Base-by-base conservation (phyloP, 2,329 filamentous ascomycete genomes). In the Fusarium piperis region DNA sequence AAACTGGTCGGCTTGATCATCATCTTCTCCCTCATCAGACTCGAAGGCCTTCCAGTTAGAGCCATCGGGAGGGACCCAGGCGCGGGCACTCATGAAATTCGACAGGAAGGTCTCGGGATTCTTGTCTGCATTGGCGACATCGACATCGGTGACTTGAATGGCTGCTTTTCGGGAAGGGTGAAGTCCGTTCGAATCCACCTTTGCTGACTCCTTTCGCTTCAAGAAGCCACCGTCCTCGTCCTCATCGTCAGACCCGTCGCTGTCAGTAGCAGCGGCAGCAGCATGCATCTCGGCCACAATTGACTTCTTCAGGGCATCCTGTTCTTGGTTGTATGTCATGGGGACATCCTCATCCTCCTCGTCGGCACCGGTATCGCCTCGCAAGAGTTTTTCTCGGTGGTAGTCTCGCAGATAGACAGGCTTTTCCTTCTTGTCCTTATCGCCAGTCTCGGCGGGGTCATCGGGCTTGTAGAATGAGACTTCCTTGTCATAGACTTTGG, bases 41-140 rank as follows among this genome's bases (percentile, higher is more conserved):
- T 98, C 94, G 64, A 99, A 93, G 1, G 95, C 93, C 75, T 95
- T 87, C 82, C 93, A 94, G 44, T 88, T 88, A 23, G 89, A 86
- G 44, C 85, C 86, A 59, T 89, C 89, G 11, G 88, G 88, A 0
- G 93, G 90, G 8, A 95, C 88, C 96, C 96, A 99, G 16, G 95
- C 95, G 65, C 95, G 91, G 9, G 95, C 89, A n/a, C 92, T 89
- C 88, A 99, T 90, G 83, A 97, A 99, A 81, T 98, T 97, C 61
- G 94, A 95, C n/a, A 99, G 85, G 80, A 94, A 99, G 1, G 89
- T 92, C 78, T 98, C 95, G 0, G 95, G 96, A 78, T 99, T 91
- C 80, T 94, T 93, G 77, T 97, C 93, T 38, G 96, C 94, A 65
- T 89, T 88, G 53, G 90, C 86, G 46, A 97, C 85, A 75, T 96